Percentiles rank a stretch among this genome's conserved stretches.
These are phyloP conservation scores for Termitomyces sp. DNA, from an alignment of 768 basidiomycete genomes.

Conservation along the genomic window DNA sequence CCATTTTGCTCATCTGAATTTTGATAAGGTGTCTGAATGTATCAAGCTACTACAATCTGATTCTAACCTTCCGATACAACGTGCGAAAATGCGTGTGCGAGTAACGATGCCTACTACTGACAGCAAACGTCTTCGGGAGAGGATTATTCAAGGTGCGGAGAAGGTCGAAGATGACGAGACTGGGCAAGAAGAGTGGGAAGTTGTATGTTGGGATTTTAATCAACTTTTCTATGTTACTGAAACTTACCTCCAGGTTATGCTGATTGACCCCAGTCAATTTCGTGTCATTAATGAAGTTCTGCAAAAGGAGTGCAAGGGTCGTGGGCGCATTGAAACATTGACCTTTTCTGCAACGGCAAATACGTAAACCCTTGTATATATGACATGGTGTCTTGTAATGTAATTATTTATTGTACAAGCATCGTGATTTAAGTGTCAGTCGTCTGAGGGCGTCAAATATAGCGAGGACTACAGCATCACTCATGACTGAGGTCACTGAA, in stretches of 20 bases:
- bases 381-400: not conserved
- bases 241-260: conserved; percentile 53
- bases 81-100: conserved; percentile 89
- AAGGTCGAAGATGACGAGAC: conserved; percentile 81
- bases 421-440: not conserved
- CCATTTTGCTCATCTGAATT: not conserved
- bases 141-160: conserved; percentile 68
- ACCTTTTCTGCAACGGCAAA: conserved; percentile 59
- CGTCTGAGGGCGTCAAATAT: not conserved
- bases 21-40: conserved; percentile 73
- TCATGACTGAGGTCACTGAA: conserved; percentile 16
- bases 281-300: conserved; percentile 83
- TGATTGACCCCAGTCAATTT: conserved; percentile 93
- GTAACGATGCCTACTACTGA: conserved; percentile 68
- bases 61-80: conserved; percentile 86
- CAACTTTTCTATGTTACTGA: not conserved
- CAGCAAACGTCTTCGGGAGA: conserved; percentile 61
- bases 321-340: conserved; percentile 80
- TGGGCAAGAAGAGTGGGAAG: conserved; percentile 74
- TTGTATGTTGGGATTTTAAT: conserved; percentile 45
- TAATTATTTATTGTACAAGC: conserved; percentile 6
- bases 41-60: conserved; percentile 78
- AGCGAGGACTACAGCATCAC: not conserved
- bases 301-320: conserved; percentile 87
- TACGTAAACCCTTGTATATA: conserved; percentile 3